Percentiles rank a stretch among this genome's conserved stretches.
Evolutionary conservation across 2,329 filamentous ascomycete genomes (phyloP).

Genomic region (Penicillium sp.): DNA sequence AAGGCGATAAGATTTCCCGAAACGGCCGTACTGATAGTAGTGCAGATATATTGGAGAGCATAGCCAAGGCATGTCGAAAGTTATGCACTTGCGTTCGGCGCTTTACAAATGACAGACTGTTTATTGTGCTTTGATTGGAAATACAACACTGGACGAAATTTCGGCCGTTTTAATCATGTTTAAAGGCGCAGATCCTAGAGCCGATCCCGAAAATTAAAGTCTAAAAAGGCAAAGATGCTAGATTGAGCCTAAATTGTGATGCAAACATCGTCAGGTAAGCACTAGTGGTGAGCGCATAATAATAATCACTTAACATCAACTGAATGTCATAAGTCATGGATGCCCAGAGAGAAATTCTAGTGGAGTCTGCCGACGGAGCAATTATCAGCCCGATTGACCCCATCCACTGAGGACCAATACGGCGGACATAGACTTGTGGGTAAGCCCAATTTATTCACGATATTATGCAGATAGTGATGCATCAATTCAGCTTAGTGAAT

Average conservation of each 20-base stretch:
- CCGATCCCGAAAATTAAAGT: background rate
- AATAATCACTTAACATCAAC: background rate
- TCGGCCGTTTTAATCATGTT: background rate
- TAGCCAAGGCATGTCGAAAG: background rate
- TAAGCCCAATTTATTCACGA: background rate
- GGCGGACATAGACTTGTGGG: background rate
- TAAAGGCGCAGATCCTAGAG: background rate
- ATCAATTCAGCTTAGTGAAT: background rate
- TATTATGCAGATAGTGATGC: background rate
- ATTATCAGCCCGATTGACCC: conserved; percentile 1
- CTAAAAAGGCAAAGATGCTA: background rate
- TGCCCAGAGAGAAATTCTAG: background rate
- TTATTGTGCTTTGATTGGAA: background rate
- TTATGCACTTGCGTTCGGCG: background rate
- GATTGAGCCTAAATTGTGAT: background rate
- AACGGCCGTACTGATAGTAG: background rate
- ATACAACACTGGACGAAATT: background rate
- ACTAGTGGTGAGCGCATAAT: background rate
- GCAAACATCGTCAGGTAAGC: background rate
- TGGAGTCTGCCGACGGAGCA: conserved; percentile 2
- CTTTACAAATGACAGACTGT: background rate
- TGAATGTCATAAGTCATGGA: background rate
- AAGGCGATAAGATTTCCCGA: background rate
- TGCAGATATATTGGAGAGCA: background rate
- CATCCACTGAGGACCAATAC: background rate